Evolutionary conservation across 805 yeast genomes (phyloP), one percentile per base, ranked within the genome.

Genomic region (Cyberlindnera mycetangii): DNA sequence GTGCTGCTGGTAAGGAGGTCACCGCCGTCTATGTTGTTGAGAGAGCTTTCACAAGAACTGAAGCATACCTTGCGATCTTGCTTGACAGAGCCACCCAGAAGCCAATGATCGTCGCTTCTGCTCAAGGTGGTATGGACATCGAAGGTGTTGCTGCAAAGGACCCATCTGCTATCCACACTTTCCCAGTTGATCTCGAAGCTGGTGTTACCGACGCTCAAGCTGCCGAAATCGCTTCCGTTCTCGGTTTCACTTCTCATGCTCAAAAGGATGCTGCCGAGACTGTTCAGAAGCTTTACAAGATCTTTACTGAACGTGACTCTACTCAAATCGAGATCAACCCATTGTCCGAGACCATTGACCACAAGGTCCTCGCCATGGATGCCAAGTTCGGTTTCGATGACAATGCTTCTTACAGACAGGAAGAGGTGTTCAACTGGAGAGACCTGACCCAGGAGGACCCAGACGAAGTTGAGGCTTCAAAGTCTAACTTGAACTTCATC

Each of bases 71-170:
- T 56, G 95, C 97, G 51, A 89, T 93, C 57, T 77, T 93, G 58
- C 79, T 90, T 85, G 98, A 93, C 77, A 89, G 99, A 75, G 78
- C 82, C 57, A 78, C 84, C 55, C 95, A 90, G 71, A 74, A 79
- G 56, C 96, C 98, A 49, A 76, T 93, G 72, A 86, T 93, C 63
- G 96, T 93, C 53, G 97, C 97, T 40, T 89, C 97, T 27, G 75
- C 95, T 52, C 93, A 93, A 74, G 99, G 99, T 75, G 99, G 99
- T 76, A 90, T 93, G 96, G 97, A 93, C 74, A 93, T 93, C 63
- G 99, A 93, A 77, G 96, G 96, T 67, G 98, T 93, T 58, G 99
- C 99, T 50, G 83, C 83, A 56, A 81, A 77, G 59, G 83, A 79
- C 68, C 99, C 99, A 43, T 80, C 79, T 46, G 96, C 96, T 56